These are phyloP conservation scores for Aspergillus steynii DNA, from an alignment of 495 filamentous ascomycete species.

Conservation along the genomic window DNA sequence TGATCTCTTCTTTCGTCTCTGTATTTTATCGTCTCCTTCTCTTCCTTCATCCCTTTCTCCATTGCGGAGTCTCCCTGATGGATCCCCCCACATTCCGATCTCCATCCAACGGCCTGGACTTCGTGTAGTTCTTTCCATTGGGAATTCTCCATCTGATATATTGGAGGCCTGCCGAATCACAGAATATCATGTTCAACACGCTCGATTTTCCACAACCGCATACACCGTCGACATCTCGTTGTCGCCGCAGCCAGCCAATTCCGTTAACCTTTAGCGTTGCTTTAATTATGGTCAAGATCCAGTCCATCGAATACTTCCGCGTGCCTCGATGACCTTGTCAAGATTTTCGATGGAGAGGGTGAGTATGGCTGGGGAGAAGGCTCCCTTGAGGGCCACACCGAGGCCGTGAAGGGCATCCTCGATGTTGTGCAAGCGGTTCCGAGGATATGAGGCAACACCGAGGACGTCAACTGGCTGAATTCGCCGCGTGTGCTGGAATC, in stretches of 20 bases:
- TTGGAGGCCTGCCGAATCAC: too few relatives aligned
- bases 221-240: not conserved
- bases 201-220: not conserved
- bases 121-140: not conserved
- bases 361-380: conserved; percentile 77
- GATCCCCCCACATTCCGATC: not conserved
- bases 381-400: conserved; percentile 73
- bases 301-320: conserved; percentile 71
- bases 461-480: conserved; percentile 78
- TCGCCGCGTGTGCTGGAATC: conserved; percentile 64
- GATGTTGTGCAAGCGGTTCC: conserved; percentile 64
- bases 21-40: not conserved
- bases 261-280: not conserved
- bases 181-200: not conserved
- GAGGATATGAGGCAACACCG: conserved; percentile 75
- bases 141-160: too few relatives aligned
- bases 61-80: not conserved
- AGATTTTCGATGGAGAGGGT: conserved; percentile 64
- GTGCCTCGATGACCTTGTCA: conserved; percentile 81
- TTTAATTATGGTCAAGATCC: conserved; percentile 62
- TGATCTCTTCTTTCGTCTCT: not conserved
- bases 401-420: conserved; percentile 74
- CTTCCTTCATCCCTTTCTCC: not conserved
- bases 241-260: not conserved
- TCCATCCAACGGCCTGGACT: too few relatives aligned